Evolutionary conservation across 306 rosid genomes (phyloP).

Genomic region (Pyrus pyrifolia): DNA sequence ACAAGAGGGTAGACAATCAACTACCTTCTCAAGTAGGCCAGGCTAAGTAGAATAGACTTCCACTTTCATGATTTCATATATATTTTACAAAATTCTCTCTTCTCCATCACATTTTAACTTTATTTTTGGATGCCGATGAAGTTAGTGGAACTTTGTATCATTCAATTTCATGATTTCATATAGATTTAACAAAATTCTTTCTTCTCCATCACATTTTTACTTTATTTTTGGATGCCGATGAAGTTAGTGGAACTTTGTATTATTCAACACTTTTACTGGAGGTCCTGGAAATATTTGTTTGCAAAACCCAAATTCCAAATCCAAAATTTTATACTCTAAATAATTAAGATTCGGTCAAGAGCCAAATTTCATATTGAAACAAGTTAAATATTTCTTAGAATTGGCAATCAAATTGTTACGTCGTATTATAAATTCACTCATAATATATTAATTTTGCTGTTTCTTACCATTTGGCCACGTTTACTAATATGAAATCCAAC

Average conservation of each 20-base stretch:
- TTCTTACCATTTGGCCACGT: no score
- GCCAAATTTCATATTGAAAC: neutral
- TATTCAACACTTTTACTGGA: neutral
- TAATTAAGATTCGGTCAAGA: neutral
- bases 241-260: neutral
- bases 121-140: neutral
- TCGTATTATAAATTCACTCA: no score
- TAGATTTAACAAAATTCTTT: neutral
- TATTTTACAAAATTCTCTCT: neutral
- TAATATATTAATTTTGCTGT: no score
- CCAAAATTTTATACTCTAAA: neutral
- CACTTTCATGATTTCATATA: neutral
- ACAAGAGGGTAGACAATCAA: no score
- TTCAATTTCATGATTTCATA: neutral
- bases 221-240: neutral
- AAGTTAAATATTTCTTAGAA: no score
- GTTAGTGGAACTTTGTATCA: neutral
- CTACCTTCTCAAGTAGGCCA: neutral
- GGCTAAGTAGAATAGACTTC: neutral
- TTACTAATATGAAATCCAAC: no score
- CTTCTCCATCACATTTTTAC: neutral
- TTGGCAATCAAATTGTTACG: no score
- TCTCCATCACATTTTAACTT: neutral
- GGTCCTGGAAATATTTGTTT: neutral
- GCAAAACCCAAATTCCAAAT: neutral